Base-by-base conservation (phyloP, 2,329 filamentous ascomycete species). In the Alternaria atra region DNA sequence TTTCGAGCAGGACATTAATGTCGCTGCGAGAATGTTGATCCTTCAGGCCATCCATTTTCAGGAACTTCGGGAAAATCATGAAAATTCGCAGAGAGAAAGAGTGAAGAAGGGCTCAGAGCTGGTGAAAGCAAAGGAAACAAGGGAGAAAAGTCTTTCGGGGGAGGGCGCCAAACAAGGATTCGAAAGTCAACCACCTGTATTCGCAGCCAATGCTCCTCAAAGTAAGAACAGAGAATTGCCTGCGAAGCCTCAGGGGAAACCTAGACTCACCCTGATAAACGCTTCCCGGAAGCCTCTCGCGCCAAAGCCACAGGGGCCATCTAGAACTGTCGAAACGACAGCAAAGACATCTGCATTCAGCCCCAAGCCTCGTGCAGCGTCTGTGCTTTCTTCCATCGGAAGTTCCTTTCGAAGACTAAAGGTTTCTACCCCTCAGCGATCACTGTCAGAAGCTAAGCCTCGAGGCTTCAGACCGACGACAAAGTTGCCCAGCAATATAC, bases 21-120 rank as follows among this genome's bases (percentile, higher is more conserved):
- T 52, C 10, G 25, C 34, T n/a, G 23, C 34, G 27, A 50, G 58
- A n/a, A 7, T 58, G 12, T n/a, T 53, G 23, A 58, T 61, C 34
- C 37, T 61, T 6, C 61, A 61, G 44, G 58, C 61, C 6, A 54
- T 61, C 4, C 54, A 61, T 48, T 61, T 58, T 29, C 20, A 58
- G 17, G 58, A 64, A 27, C 44, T 61, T 15, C 13, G 12, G 7
- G 46, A 50, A 17, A 10, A 44, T 10, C 10, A 20, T 15, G 44
- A 58, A 13, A 52, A 12, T 9, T 27, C n/a, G 10, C 46, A n/a
- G 17, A 30, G n/a, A 42, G 42, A 29, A 27, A 29, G 6, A 6
- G 42, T n/a, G 20, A 23, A 40, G 23, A n/a, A 55, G 15, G 17
- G 10, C 17, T n/a, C 30, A 3, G 29, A 44, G 17, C 35, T 52